Percentiles rank a stretch among this genome's conserved stretches.
Conservation (phyloP, 129 eudicot genomes). For the Helianthus annuus region HanXRQr2.0-SUNRISE NC_035436.2:176177791-176178290, state of each 20-base stretch:
- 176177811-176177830: not conserved
- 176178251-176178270: not conserved
- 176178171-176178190: not conserved
- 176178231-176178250: not conserved
- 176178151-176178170: not conserved
- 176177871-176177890: not conserved
- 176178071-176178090: not conserved
- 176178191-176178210: not conserved
- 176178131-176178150: not conserved
- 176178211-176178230: not conserved
- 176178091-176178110: not conserved
- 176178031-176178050: not conserved
- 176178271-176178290: not conserved
- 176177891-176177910: constrained; percentile 1
- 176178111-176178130: not conserved
- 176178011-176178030: not conserved
- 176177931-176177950: not conserved
- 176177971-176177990: constrained; percentile 4
- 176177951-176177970: not conserved
- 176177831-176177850: not conserved
- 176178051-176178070: not conserved
- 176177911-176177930: not conserved
- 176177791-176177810: not conserved
- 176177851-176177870: not conserved
- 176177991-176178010: not conserved